phyloP scores from a whole-genome alignment of 2,329 filamentous ascomycete species.

The Plenodomus biglobosus region DNA sequence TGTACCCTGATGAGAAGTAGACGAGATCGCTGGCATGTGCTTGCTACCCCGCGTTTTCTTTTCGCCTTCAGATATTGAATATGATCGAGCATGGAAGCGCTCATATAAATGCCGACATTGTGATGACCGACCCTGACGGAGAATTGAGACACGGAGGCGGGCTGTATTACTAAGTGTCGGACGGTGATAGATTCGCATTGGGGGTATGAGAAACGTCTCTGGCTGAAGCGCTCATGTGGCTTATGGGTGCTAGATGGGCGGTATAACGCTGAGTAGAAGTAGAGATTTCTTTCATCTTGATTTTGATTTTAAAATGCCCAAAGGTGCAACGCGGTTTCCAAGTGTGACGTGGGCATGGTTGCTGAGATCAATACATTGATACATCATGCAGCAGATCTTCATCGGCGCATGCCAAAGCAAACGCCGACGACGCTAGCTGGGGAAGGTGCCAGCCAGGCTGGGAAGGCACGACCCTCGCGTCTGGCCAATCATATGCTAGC shows the following conservation, averaged over 20 bases:
- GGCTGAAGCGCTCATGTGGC: background rate
- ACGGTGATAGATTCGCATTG: background rate
- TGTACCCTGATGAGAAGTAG: slow-evolving; percentile 67
- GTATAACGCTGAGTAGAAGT: slow-evolving; percentile 35
- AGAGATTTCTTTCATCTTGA: slow-evolving; percentile 23
- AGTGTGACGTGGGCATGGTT: too few species aligned
- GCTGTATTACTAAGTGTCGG: slow-evolving; percentile 32
- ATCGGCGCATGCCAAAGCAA: slow-evolving; percentile 5
- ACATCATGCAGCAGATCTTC: too few species aligned
- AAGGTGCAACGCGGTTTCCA: too few species aligned
- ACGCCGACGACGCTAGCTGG: slow-evolving; percentile 7
- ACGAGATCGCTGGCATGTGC: slow-evolving; percentile 13
- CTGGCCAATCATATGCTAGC: slow-evolving; percentile 10
- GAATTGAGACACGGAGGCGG: slow-evolving; percentile 17
- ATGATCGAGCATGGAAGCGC: slow-evolving; percentile 15
- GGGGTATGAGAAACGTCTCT: background rate
- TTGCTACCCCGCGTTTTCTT: slow-evolving; percentile 12
- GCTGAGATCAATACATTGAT: background rate
- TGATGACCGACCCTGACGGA: slow-evolving; percentile 25
- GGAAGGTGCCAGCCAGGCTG: too few species aligned
- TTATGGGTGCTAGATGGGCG: slow-evolving; percentile 11
- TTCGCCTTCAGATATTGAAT: slow-evolving; percentile 15
- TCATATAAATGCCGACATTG: slow-evolving; percentile 28
- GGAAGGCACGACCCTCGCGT: background rate
- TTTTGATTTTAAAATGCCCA: too few species aligned